Conservation (phyloP, 208 protist genomes). For the Acanthamoeba divionensis region DNA sequence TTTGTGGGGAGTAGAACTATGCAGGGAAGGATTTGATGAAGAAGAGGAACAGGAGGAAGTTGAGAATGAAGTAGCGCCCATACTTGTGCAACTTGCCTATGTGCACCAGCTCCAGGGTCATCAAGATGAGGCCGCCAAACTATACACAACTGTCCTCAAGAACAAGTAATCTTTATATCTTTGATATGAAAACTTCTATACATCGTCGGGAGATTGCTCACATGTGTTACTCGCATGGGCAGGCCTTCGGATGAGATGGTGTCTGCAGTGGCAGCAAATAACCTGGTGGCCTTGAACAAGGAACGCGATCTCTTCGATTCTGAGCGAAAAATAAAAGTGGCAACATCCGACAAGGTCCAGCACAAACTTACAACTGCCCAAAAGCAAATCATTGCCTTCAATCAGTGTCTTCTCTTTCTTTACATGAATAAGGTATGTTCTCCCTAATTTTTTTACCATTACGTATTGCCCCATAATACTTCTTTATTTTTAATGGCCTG, state of each 20-base stretch:
- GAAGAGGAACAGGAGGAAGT: conserved; percentile 20
- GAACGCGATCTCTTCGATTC: conserved; percentile 58
- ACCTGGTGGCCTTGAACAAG: conserved; percentile 40
- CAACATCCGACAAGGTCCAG: conserved; percentile 42
- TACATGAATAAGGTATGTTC: conserved; percentile 49
- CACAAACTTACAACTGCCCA: conserved; percentile 13
- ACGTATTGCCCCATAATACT: neutral
- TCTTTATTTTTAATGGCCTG: neutral
- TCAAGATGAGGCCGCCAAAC: conserved; percentile 18
- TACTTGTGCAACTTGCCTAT: conserved; percentile 45
- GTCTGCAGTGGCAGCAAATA: conserved; percentile 54
- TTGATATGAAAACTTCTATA: neutral
- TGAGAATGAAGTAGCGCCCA: conserved; percentile 37
- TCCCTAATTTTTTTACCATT: neutral
- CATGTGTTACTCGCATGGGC: neutral
- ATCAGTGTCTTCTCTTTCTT: conserved; percentile 38
- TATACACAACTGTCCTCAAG: conserved; percentile 48
- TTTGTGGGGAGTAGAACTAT: neutral
- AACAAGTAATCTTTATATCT: neutral
- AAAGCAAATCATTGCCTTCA: conserved; percentile 45
- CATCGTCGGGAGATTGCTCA: neutral
- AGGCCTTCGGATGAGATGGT: conserved; percentile 45
- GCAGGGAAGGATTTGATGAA: conserved; percentile 6
- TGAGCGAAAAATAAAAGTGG: neutral
- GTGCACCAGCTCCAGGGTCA: conserved; percentile 18